Evolutionary conservation across 768 basidiomycete genomes (phyloP), one percentile per base, ranked within the genome.

Genomic region (Lyophyllum semitale): DNA sequence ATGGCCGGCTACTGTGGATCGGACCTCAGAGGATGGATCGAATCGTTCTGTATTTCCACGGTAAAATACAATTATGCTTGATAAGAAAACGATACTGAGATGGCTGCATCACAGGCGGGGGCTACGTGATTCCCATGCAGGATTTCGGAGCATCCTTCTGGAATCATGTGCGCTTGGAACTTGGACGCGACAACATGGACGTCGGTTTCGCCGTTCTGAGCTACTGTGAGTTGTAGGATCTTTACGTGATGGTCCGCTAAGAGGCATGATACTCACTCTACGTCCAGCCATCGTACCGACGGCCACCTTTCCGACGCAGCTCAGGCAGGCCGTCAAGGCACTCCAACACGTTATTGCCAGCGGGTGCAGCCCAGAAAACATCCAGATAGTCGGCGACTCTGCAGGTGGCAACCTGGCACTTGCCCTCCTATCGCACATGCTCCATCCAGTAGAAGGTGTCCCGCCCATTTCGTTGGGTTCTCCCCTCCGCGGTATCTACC

Each of bases 1-100:
- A 63, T 23, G 62, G 66, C 22, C 56, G 64, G 29, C 50, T 75
- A 17, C 30, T 73, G n/a, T 76, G 74, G 74, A 59, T 74, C 40
- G 69, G 70, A 13, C 58, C 59, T 17, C 69, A 65, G 46, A 59
- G 65, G 23, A 65, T 63, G 0, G 71, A 70, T 5, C 59, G 65
- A 17, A 69, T 76, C 1, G 43, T 74, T 3, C 45, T 73, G 3
- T 73, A 67, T 44, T 32, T 68, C 15, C 73, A 73, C 54, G 73
- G 73, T 66, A 50, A 5, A 53, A 51, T 11, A 40, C 8, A 8
- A 35, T 3, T 22, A n/a, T n/a, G n/a, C 17, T 20, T 23, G 12
- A 18, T 25, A 27, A 22, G 20, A 25, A 9, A 23, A 32, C 43
- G 4, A 47, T n/a, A n/a, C 20, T 29, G 20, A 29, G 8, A 18